Evolutionary conservation across 169 alveolate genomes (phyloP).

Genomic region (Cryptosporidium andersoni): DNA sequence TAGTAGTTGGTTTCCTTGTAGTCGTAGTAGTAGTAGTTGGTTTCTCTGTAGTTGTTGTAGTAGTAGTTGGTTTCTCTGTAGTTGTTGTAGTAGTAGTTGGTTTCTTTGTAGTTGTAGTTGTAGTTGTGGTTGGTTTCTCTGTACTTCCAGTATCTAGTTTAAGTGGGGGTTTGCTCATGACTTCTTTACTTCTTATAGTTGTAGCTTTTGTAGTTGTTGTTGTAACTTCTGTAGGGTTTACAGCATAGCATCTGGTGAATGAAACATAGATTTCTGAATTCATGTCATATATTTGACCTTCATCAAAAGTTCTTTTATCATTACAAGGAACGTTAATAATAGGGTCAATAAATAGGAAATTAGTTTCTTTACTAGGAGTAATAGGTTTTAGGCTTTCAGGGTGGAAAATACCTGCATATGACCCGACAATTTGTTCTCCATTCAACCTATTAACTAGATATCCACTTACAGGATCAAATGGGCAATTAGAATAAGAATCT

Average conservation of each 20-base stretch:
- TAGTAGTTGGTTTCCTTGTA: conserved; percentile 17
- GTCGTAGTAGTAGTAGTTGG: conserved; percentile 22
- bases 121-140: conserved; percentile 1
- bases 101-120: background rate
- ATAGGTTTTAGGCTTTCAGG: background rate
- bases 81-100: conserved; percentile 7
- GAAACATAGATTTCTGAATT: conserved; percentile 6
- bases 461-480: conserved; percentile 30
- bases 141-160: background rate
- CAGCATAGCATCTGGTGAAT: conserved; percentile 36
- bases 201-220: conserved; percentile 24
- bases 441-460: conserved; percentile 21
- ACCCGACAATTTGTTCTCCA: conserved; percentile 2
- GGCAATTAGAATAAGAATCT: conserved; percentile 54
- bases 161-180: too few species aligned
- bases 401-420: conserved; percentile 45
- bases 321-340: conserved; percentile 48
- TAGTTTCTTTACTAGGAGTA: conserved; percentile 6
- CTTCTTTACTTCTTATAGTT: background rate
- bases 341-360: conserved; percentile 31
- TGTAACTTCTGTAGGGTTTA: conserved; percentile 20
- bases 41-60: conserved; percentile 1
- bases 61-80: background rate
- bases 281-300: conserved; percentile 46
- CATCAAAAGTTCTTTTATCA: conserved; percentile 14